Evolutionary conservation across 2,329 filamentous ascomycete genomes (phyloP).

Genomic region (Fusarium haematococcum): DNA sequence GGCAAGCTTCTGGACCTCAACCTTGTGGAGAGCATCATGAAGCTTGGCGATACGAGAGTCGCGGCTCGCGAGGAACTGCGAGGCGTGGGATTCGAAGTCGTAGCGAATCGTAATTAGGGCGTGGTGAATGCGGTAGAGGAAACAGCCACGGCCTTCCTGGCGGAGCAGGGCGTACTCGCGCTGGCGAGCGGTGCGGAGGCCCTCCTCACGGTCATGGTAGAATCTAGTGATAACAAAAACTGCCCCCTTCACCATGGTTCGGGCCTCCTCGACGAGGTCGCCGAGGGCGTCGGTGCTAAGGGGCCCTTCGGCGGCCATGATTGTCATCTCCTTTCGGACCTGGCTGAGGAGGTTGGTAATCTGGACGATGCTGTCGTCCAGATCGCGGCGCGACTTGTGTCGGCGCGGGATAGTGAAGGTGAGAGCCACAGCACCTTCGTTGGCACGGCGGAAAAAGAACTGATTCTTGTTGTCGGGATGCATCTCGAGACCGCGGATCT

Average conservation of each 20-base stretch:
- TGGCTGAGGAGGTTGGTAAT: not conserved
- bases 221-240: conserved; percentile 3
- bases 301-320: not conserved
- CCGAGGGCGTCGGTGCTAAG: not conserved
- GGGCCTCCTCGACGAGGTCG: not conserved
- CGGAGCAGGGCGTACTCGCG: conserved; percentile 5
- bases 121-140: not conserved
- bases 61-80: not conserved
- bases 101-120: not conserved
- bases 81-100: not conserved
- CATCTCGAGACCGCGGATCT: not conserved
- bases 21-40: conserved; percentile 20
- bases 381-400: not conserved
- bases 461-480: not conserved
- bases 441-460: not conserved
- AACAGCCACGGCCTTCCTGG: not conserved
- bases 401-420: fast-evolving
- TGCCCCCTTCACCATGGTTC: not conserved
- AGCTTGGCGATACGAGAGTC: not conserved
- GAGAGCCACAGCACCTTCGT: not conserved
- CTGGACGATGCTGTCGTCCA: not conserved
- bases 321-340: not conserved
- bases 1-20: conserved; percentile 8
- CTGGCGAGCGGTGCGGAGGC: not conserved
- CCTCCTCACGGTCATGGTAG: conserved; percentile 22